Percentiles rank a stretch among this genome's conserved stretches.
These are phyloP conservation scores for Amauroascus verrucosus DNA, from an alignment of 2,329 filamentous ascomycete species.

Conservation along the genomic window DNA sequence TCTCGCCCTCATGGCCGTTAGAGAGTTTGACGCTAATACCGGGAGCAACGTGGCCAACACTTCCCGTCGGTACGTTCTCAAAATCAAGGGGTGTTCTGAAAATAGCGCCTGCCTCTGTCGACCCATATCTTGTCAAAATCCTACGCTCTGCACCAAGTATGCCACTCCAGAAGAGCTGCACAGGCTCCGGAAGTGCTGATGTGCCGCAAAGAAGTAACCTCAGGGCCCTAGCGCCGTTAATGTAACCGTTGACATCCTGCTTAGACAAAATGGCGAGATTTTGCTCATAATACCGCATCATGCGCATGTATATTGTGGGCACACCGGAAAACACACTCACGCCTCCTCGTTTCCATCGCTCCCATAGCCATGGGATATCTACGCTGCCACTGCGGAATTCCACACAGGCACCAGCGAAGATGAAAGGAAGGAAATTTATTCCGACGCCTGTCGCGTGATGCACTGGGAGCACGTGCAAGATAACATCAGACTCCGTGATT, in stretches of 20 bases:
- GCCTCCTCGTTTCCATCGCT: conserved; percentile 13
- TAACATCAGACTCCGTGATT: conserved; percentile 23
- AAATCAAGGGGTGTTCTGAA: conserved; percentile 28
- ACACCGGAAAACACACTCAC: conserved; percentile 14
- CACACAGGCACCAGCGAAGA: conserved; percentile 14
- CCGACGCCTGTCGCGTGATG: conserved; percentile 14
- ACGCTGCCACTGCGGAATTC: conserved; percentile 15
- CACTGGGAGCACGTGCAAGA: conserved; percentile 24
- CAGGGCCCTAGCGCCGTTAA: conserved; percentile 10
- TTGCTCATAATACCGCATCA: conserved; percentile 16
- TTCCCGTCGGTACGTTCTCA: conserved; percentile 20
- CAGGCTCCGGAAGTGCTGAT: conserved; percentile 12
- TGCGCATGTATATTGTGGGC: conserved; percentile 15
- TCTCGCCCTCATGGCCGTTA: conserved; percentile 21
- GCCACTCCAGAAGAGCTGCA: conserved; percentile 14
- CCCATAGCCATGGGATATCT: conserved; percentile 13
- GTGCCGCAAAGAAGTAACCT: conserved; percentile 14
- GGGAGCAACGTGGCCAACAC: conserved; percentile 27
- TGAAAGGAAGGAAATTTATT: conserved; percentile 18
- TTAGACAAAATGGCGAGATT: conserved; percentile 6
- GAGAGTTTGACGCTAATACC: conserved; percentile 32
- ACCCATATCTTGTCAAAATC: conserved; percentile 27
- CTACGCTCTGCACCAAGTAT: conserved; percentile 17
- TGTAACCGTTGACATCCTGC: conserved; percentile 8
- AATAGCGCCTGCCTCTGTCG: conserved; percentile 34